These are phyloP conservation scores for Bacidia rubella DNA, from an alignment of 495 filamentous ascomycete species.

Conservation along the genomic window DNA sequence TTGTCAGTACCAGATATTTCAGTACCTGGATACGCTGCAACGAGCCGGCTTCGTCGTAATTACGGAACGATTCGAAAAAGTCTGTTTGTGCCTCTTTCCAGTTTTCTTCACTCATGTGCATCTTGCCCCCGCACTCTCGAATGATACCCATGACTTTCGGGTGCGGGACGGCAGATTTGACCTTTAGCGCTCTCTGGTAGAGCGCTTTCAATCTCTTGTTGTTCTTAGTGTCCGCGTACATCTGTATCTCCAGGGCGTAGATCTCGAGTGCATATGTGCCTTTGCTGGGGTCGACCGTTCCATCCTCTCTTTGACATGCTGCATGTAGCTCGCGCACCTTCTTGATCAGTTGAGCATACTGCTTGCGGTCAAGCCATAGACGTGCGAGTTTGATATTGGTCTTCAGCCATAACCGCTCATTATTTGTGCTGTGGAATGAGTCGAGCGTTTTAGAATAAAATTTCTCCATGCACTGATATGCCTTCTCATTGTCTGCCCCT, in stretches of 20 bases:
- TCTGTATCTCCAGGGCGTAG: constrained; percentile 94
- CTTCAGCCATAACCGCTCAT: constrained; percentile 94
- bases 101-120: constrained; percentile 99
- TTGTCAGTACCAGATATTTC: constrained; percentile 91
- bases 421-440: constrained; percentile 95
- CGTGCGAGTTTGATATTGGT: constrained; percentile 94
- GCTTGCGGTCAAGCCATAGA: constrained; percentile 78
- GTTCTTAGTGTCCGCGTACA: constrained; percentile 93
- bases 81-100: constrained; percentile 95
- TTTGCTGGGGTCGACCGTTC: constrained; percentile 85
- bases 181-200: constrained; percentile 78
- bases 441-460: constrained; percentile 89
- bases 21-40: constrained; percentile 93
- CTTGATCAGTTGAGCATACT: constrained; percentile 66
- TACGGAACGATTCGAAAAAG: constrained; percentile 97
- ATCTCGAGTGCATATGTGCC: constrained; percentile 93
- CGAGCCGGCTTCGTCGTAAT: constrained; percentile 96
- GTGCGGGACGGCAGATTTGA: constrained; percentile 89
- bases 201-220: constrained; percentile 92
- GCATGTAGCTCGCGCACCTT: constrained; percentile 82
- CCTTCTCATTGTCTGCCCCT: constrained; percentile 63
- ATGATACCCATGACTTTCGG: constrained; percentile 99
- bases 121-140: constrained; percentile 96
- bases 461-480: constrained; percentile 78
- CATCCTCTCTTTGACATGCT: constrained; percentile 79